These are phyloP conservation scores for Globisporangium middletonii DNA, from an alignment of 352 stramenopile species.

Conservation along the genomic window DNA sequence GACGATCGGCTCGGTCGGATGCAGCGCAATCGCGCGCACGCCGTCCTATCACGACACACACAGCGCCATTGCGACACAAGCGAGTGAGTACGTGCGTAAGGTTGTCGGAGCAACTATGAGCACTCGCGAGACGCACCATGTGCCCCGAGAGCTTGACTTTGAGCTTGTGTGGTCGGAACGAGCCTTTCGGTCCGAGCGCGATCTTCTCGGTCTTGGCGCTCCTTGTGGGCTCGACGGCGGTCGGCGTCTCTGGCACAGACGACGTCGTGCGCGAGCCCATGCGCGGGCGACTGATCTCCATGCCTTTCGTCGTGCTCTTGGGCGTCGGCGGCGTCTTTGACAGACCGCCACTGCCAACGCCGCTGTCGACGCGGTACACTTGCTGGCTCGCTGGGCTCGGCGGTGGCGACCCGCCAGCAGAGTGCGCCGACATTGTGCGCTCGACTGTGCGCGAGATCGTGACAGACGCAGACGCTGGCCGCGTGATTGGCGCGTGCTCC, in stretches of 20 bases:
- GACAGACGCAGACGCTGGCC: slow-evolving; percentile 15
- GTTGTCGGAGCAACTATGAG: background rate
- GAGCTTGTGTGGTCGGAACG: slow-evolving; percentile 74
- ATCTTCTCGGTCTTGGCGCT: slow-evolving; percentile 38
- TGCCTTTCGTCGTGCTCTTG: slow-evolving; percentile 51
- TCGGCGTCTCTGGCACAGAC: slow-evolving; percentile 17
- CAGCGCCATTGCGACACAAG: no score
- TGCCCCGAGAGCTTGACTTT: slow-evolving; percentile 83
- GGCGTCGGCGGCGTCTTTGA: slow-evolving; percentile 26
- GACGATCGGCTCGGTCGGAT: slow-evolving; percentile 75
- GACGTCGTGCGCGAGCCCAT: slow-evolving; percentile 61
- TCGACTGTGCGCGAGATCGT: slow-evolving; percentile 53
- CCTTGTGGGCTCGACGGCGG: slow-evolving; percentile 27
- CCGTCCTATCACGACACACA: slow-evolving; percentile 38
- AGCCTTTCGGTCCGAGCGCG: slow-evolving; percentile 43
- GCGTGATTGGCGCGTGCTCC: slow-evolving; percentile 26
- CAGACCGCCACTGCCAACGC: slow-evolving; percentile 9
- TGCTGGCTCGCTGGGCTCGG: slow-evolving; percentile 27
- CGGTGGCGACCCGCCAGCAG: slow-evolving; percentile 29
- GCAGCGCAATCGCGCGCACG: slow-evolving; percentile 68
- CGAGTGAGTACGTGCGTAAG: background rate
- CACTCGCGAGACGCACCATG: slow-evolving; percentile 37
- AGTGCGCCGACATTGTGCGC: slow-evolving; percentile 45
- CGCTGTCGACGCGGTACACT: slow-evolving; percentile 66
- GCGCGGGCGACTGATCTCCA: slow-evolving; percentile 66